Percentiles rank a stretch among this genome's conserved stretches.
Conservation (phyloP, 352 stramenopile species). For the Pythium brassicae region DNA sequence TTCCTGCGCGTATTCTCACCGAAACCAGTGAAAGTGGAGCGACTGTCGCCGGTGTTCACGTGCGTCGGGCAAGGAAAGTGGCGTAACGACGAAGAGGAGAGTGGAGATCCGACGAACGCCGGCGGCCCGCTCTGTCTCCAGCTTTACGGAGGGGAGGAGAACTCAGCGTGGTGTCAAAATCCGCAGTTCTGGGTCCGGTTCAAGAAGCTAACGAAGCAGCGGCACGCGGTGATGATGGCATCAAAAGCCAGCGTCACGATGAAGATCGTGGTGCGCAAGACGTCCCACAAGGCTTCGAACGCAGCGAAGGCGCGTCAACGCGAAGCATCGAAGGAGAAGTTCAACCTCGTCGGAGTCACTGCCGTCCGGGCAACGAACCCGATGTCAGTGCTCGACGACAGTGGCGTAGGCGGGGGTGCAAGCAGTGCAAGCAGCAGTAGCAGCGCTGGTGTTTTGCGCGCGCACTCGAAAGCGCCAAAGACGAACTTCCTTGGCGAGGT, state of each 20-base stretch:
- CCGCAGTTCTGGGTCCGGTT: slow-evolving; percentile 85
- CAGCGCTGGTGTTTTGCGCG: slow-evolving; percentile 32
- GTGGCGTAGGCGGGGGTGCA: not conserved
- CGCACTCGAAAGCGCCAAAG: slow-evolving; percentile 44
- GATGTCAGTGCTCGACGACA: slow-evolving; percentile 1
- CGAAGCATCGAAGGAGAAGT: slow-evolving; percentile 54
- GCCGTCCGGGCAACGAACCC: slow-evolving; percentile 30
- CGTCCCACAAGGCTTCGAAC: slow-evolving; percentile 38
- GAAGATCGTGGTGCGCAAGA: slow-evolving; percentile 73
- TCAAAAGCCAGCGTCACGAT: slow-evolving; percentile 48
- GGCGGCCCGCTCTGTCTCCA: slow-evolving; percentile 69
- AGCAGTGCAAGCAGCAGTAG: not conserved
- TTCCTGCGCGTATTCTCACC: slow-evolving; percentile 85
- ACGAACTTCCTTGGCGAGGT: slow-evolving; percentile 72
- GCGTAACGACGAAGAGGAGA: slow-evolving; percentile 41
- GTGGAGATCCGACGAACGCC: slow-evolving; percentile 53
- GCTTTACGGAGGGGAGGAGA: slow-evolving; percentile 41
- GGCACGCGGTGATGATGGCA: slow-evolving; percentile 24
- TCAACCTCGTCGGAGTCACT: slow-evolving; percentile 58
- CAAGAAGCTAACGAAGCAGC: slow-evolving; percentile 16
- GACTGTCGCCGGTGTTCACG: slow-evolving; percentile 59
- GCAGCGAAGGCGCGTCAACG: slow-evolving; percentile 44
- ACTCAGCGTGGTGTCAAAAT: slow-evolving; percentile 81
- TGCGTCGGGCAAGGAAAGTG: slow-evolving; percentile 63
- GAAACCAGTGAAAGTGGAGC: slow-evolving; percentile 69